Evolutionary conservation across 257 asterid genomes (phyloP).

Genomic region (Vinca minor): DNA sequence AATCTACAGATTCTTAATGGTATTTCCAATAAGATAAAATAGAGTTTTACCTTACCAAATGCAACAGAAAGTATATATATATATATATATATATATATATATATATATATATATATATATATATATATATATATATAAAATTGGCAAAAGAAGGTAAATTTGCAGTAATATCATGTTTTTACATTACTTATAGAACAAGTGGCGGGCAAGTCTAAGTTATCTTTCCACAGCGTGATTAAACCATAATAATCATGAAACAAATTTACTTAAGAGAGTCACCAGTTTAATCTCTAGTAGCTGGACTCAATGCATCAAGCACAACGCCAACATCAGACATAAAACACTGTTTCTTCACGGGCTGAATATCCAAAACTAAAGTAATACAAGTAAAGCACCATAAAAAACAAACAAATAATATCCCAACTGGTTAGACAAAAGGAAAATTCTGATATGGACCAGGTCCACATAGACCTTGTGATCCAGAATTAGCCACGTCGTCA

Average conservation of each 20-base stretch:
- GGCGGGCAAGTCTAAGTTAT: background rate
- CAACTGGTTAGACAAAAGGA: too few relatives aligned
- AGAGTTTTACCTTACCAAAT: too few relatives aligned
- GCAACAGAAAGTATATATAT: too few relatives aligned
- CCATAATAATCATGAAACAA: background rate
- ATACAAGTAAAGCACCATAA: background rate
- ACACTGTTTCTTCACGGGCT: too few relatives aligned
- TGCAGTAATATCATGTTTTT: background rate
- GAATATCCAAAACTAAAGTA: background rate
- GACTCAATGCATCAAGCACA: background rate
- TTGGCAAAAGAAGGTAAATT: background rate
- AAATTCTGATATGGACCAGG: too few relatives aligned
- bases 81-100: too few relatives aligned
- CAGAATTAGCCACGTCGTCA: too few relatives aligned
- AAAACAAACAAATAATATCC: background rate
- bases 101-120: too few relatives aligned
- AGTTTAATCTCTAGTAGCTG: background rate
- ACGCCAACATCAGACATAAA: background rate
- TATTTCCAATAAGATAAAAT: too few relatives aligned
- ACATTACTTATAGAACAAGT: background rate
- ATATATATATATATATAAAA: too few relatives aligned
- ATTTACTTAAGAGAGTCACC: background rate
- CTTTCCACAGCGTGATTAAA: background rate
- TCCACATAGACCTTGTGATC: too few relatives aligned
- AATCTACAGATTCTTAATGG: too few relatives aligned